These are phyloP conservation scores for Pseudofabraea citricarpa DNA, from an alignment of 2,329 filamentous ascomycete genomes.

Conservation along the genomic window DNA sequence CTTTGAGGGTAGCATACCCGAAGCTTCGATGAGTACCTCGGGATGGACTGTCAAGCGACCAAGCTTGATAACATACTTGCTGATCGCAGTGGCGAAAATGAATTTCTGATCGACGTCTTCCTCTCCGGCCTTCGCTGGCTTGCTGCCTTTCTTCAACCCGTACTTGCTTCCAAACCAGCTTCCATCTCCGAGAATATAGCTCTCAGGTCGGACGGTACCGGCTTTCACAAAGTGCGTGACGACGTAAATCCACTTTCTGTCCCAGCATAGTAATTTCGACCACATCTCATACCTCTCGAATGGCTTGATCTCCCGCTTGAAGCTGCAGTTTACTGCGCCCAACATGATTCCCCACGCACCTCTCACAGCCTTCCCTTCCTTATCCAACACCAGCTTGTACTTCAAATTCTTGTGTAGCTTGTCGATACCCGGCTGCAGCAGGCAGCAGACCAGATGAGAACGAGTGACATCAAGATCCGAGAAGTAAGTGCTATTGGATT, in stretches of 20 bases:
- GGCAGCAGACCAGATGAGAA: conserved; percentile 70
- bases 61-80: conserved; percentile 80
- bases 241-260: conserved; percentile 77
- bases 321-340: conserved; percentile 68
- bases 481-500: conserved; percentile 68
- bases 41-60: conserved; percentile 81
- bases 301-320: conserved; percentile 68
- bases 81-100: conserved; percentile 66
- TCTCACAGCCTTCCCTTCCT: conserved; percentile 39
- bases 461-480: conserved; percentile 68
- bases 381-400: conserved; percentile 40
- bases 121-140: conserved; percentile 25
- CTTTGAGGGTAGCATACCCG: conserved; percentile 67
- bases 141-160: conserved; percentile 32
- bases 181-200: conserved; percentile 35
- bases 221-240: conserved; percentile 68
- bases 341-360: conserved; percentile 60
- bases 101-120: conserved; percentile 50
- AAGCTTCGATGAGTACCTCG: conserved; percentile 65
- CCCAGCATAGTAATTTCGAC: conserved; percentile 67
- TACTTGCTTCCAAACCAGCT: conserved; percentile 33
- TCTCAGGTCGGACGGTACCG: conserved; percentile 50
- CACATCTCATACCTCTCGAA: conserved; percentile 70
- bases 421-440: conserved; percentile 56
- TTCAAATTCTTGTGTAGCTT: conserved; percentile 43